A percentile compares a stretch with the other conserved stretches of the same genome.
These are phyloP conservation scores for Trichophyton benhamiae DNA, from an alignment of 2,329 filamentous ascomycete species.

Conservation along the genomic window DNA sequence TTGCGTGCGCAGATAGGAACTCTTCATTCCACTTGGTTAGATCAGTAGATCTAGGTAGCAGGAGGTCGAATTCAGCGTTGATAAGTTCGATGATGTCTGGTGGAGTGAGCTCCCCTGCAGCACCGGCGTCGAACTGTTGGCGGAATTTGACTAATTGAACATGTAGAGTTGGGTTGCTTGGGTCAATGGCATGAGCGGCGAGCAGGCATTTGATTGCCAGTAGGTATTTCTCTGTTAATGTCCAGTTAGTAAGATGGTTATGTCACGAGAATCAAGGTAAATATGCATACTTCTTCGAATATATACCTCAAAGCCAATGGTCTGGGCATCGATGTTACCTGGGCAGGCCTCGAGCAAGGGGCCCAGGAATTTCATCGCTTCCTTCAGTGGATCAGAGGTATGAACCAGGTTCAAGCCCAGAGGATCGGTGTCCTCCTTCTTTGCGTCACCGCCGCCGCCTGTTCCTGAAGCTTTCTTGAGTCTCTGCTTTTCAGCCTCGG, in stretches of 20 bases:
- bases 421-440: constrained; percentile 87
- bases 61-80: constrained; percentile 52
- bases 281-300: constrained; percentile 59
- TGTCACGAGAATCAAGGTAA: not conserved
- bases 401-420: constrained; percentile 66
- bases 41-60: constrained; percentile 45
- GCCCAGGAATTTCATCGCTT: constrained; percentile 73
- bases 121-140: constrained; percentile 42
- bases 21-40: constrained; percentile 54
- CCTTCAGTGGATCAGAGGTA: constrained; percentile 69
- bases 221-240: constrained; percentile 60
- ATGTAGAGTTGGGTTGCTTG: constrained; percentile 59
- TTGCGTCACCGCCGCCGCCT: constrained; percentile 48
- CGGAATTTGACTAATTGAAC: constrained; percentile 62
- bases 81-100: constrained; percentile 57
- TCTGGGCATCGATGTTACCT: constrained; percentile 67
- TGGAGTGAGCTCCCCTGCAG: constrained; percentile 45
- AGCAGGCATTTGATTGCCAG: constrained; percentile 78
- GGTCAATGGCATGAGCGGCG: constrained; percentile 56
- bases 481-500: constrained; percentile 71
- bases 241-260: not conserved
- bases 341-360: constrained; percentile 75
- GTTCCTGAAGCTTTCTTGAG: constrained; percentile 62
- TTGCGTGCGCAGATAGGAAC: constrained; percentile 50
- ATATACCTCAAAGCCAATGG: constrained; percentile 81